These are phyloP conservation scores for Ophiostoma quercus DNA, from an alignment of 2,329 filamentous ascomycete species.

Conservation along the genomic window DNA sequence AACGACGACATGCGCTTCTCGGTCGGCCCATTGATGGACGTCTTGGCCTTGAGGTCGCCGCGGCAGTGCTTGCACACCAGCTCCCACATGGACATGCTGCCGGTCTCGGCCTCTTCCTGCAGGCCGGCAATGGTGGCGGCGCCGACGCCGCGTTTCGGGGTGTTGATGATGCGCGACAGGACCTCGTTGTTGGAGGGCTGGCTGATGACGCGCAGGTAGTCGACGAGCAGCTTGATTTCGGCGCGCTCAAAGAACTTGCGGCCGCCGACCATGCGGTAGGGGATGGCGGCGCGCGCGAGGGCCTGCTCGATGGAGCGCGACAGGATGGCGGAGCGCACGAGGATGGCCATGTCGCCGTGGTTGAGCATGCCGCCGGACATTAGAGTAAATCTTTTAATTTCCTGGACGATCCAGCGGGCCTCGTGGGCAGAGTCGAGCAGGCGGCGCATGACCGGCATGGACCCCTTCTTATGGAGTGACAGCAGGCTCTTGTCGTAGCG, in stretches of 20 bases:
- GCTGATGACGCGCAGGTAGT: constrained; percentile 81
- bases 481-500: constrained; percentile 75
- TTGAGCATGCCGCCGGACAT: constrained; percentile 70
- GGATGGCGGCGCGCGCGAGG: constrained; percentile 71
- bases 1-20: constrained; percentile 7
- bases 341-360: constrained; percentile 74
- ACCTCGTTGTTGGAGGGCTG: constrained; percentile 86
- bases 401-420: constrained; percentile 81
- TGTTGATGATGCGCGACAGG: constrained; percentile 75
- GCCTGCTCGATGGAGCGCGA: constrained; percentile 82
- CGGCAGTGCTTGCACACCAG: constrained; percentile 56
- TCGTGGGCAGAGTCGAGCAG: constrained; percentile 66
- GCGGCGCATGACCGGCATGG: constrained; percentile 72
- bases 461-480: constrained; percentile 74
- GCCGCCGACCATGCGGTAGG: constrained; percentile 90
- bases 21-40: constrained; percentile 40
- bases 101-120: constrained; percentile 68
- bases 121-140: constrained; percentile 70
- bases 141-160: constrained; percentile 74
- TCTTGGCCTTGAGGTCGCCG: constrained; percentile 44
- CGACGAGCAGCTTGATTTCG: constrained; percentile 80
- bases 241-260: constrained; percentile 85
- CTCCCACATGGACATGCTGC: constrained; percentile 67
- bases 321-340: constrained; percentile 77
- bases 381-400: constrained; percentile 65